Evolutionary conservation across 129 eudicot genomes (phyloP), one percentile per base, ranked within the genome.

Genomic region (sunflower (Helianthus annuus)): DNA sequence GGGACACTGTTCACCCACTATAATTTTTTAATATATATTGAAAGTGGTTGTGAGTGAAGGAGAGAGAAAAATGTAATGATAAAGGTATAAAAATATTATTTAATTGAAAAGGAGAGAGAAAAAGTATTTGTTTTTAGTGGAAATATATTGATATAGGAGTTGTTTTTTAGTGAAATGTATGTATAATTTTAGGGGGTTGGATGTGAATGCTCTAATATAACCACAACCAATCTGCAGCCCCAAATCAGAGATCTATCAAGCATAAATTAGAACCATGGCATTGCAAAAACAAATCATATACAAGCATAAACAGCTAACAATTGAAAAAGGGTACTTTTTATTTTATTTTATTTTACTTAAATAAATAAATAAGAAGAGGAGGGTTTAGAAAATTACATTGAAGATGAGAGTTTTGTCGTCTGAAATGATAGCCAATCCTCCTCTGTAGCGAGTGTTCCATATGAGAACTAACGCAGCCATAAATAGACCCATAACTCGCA

Each of bases 361-460:
- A n/a, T 10, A 66, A 27, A 27, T 49, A 10, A 19, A 19, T 19
- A 19, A 19, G 22, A 19, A 12, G 29, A 34, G 2, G 36, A 32
- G 36, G 68, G 13, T 34, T 22, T 11, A 52, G 32, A 38, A 5
- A 53, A n/a, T 80, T 86, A 94, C 98, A 76, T 94, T 94, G 53
- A 90, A 90, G 70, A 94, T 87, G 83, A 90, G 97, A 83, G 46
- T 86, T 76, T 88, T 88, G 71, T 94, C 81, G 3, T 88, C 97
- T 68, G 98, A 82, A 48, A 90, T 45, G 53, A 94, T 85, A 76
- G 96, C 93, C 19, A 90, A 64, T 8, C 97, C 98, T 48, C 98
- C 98, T 86, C 98, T 81, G 83, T 80, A 94, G 64, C 85, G 88
- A 39, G 86, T 55, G 68, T 75, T 87, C 98, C 98, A 94, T 7